phyloP scores from a whole-genome alignment of 2,329 filamentous ascomycete genomes.

The Curvularia sp. region DNA sequence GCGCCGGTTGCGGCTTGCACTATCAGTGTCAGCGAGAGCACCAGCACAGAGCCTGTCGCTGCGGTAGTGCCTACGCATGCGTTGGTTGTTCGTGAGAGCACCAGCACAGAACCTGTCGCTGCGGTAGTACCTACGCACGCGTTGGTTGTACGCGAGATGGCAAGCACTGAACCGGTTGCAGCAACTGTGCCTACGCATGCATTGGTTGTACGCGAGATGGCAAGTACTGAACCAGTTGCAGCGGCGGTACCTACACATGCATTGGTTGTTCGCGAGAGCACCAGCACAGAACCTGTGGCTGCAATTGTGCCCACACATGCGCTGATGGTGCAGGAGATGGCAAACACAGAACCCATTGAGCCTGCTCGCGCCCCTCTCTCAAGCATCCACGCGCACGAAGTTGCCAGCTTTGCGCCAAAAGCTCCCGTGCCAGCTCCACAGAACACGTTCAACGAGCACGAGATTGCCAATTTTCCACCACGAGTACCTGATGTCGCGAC shows the following conservation, averaged over 20 bases:
- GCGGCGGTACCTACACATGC: no score
- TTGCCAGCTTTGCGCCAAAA: constrained; percentile 1
- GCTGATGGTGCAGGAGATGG: neutral
- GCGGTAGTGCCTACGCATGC: neutral
- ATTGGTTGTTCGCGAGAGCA: neutral
- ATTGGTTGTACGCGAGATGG: no score
- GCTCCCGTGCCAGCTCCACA: neutral
- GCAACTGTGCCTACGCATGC: no score
- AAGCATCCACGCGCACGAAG: neutral
- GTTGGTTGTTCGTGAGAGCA: neutral
- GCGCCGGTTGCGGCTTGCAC: neutral
- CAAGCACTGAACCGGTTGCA: no score
- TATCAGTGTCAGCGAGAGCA: neutral
- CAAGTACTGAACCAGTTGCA: no score
- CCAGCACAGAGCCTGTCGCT: constrained; percentile 2
- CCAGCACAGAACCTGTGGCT: constrained; percentile 2
- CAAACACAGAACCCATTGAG: constrained; percentile 4
- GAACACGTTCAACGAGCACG: neutral
- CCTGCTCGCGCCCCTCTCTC: constrained; percentile 2
- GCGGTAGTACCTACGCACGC: no score
- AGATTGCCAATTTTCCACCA: constrained; percentile 7
- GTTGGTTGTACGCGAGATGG: no score
- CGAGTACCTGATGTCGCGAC: neutral
- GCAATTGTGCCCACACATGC: neutral
- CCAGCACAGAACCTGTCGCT: neutral